Percentiles rank a stretch among this genome's conserved stretches.
Conservation (phyloP, 2,329 filamentous ascomycete species). For the Fonsecaea erecta region DNA sequence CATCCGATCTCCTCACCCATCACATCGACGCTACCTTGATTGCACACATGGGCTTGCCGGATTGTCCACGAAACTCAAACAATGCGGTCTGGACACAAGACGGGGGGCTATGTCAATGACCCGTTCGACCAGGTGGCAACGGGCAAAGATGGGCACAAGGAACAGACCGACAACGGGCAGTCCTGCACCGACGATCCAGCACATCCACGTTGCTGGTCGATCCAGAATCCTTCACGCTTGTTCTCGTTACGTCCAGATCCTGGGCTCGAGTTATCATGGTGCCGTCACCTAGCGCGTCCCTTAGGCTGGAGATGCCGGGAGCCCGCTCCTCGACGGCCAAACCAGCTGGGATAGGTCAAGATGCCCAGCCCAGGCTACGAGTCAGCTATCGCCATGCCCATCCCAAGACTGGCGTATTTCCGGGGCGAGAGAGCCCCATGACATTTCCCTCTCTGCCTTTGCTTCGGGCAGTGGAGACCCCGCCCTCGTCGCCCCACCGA, state of each 20-base stretch:
- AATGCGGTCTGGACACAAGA: background rate
- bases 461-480: slow-evolving; percentile 18
- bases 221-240: background rate
- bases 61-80: background rate
- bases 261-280: background rate
- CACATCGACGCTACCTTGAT: background rate
- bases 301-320: slow-evolving; percentile 1
- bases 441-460: background rate
- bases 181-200: background rate
- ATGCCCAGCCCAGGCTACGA: background rate
- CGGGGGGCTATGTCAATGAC: background rate
- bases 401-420: slow-evolving; percentile 8
- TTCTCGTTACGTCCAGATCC: background rate
- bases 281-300: background rate
- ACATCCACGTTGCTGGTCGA: background rate
- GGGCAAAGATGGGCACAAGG: background rate
- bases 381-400: background rate
- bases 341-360: background rate
- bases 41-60: background rate
- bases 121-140: background rate
- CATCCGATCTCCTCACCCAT: background rate
- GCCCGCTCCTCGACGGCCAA: background rate
- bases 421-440: slow-evolving; percentile 16
- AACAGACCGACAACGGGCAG: background rate
- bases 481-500: slow-evolving; percentile 15